Evolutionary conservation across 2,329 filamentous ascomycete species (phyloP), one percentile per base, ranked within the genome.

Genomic region (Ophiosphaerella korrae): DNA sequence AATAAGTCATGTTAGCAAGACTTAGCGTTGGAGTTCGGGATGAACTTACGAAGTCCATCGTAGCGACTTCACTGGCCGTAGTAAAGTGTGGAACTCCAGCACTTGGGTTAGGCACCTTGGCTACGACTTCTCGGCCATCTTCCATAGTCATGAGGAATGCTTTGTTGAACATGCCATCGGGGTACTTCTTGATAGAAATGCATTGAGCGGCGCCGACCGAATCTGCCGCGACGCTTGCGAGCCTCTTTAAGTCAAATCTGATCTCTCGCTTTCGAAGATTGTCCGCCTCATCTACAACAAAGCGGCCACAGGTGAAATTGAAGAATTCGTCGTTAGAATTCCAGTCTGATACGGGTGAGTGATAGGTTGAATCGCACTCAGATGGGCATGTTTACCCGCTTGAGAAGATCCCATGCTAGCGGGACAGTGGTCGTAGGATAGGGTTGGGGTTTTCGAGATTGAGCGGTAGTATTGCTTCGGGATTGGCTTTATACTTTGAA

Each of bases 91-190:
- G 40, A 13, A 51, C 34, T 2, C 71, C 70, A 40, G 67, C 62
- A 52, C 67, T 70, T 6, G 69, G 69, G 53, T 69, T 69, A 2
- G 67, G 70, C 1, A 74, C 45, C 46, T 72, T 73, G 3, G 63
- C 71, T 11, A 74, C 57, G 2, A 71, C 59, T 51, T 73, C 47
- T 34, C 48, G 51, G 5, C 64, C 64, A 49, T 72, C 43, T 24
- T 72, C 62, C 65, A 74, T 71, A 5, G 61, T 58, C 37, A 73
- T 44, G 26, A 73, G 55, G n/a, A 67, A 55, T 11, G 45, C 55
- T 50, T 66, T 70, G 58, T 67, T 75, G 60, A 58, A 67, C 52
- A 62, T 62, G 35, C 70, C 70, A 38, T 72, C 70, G 5, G 61
- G 43, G 14, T 53, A 55, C 44, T 69, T 70, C 13, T 52, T 42